Evolutionary conservation across 805 yeast species (phyloP).

Genomic region (Zygosaccharomyces gambellarensis): DNA sequence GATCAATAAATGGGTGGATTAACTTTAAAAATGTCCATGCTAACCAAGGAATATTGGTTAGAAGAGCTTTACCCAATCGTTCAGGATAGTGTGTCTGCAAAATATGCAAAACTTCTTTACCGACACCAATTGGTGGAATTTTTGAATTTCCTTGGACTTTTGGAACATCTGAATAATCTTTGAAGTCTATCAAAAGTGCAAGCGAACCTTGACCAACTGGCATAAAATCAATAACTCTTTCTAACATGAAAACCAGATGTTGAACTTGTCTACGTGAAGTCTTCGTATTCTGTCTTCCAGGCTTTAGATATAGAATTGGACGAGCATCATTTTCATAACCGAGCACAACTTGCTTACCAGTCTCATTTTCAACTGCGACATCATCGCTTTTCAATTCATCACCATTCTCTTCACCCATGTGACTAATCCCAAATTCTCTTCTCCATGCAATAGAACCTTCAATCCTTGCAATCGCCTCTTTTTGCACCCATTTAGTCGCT

Average conservation of each 20-base stretch:
- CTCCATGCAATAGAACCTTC: conserved; percentile 85
- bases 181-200: conserved; percentile 88
- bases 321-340: conserved; percentile 88
- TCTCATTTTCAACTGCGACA: conserved; percentile 65
- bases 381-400: conserved; percentile 52
- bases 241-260: conserved; percentile 88
- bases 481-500: conserved; percentile 85
- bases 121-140: conserved; percentile 83
- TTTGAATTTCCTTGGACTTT: conserved; percentile 53
- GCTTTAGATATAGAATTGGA: conserved; percentile 88
- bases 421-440: conserved; percentile 76
- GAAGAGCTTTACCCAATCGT: conserved; percentile 84
- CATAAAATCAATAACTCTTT: conserved; percentile 89
- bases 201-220: conserved; percentile 94
- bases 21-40: conserved; percentile 90
- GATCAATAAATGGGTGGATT: conserved; percentile 94
- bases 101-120: conserved; percentile 87
- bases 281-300: conserved; percentile 94
- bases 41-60: conserved; percentile 89
- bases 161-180: conserved; percentile 59
- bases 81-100: conserved; percentile 97
- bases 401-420: conserved; percentile 40
- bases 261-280: conserved; percentile 90
- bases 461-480: conserved; percentile 68
- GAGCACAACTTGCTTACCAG: conserved; percentile 87